Evolutionary conservation across 2,329 filamentous ascomycete genomes (phyloP).

Genomic region (Ilyonectria sp.): DNA sequence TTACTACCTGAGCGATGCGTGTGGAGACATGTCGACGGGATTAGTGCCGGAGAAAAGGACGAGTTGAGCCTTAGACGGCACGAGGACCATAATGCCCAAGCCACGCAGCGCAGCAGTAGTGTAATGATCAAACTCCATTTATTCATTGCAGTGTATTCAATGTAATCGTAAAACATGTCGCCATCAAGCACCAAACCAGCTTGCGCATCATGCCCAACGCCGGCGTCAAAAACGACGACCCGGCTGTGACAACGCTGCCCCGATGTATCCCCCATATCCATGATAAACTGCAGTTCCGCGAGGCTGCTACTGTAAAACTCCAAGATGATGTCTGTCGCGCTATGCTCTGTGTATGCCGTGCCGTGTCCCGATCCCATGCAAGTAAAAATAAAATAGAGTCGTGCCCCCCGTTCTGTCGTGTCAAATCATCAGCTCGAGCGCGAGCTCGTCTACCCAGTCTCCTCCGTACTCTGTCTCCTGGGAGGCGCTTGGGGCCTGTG

Average conservation of each 20-base stretch:
- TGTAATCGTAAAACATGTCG: not conserved
- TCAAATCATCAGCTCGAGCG: conserved; percentile 50
- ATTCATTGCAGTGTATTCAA: not conserved
- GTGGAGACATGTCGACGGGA: not conserved
- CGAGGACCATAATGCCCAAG: not conserved
- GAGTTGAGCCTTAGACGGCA: not conserved
- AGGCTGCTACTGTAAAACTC: not conserved
- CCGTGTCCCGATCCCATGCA: conserved; percentile 1
- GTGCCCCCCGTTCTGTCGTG: conserved; percentile 11
- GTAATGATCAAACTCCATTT: not conserved
- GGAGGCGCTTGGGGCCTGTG: conserved; percentile 43
- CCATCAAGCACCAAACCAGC: too few relatives aligned
- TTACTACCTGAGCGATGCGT: too few relatives aligned
- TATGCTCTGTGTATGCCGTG: not conserved
- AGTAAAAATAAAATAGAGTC: conserved; percentile 2
- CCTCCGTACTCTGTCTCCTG: conserved; percentile 59
- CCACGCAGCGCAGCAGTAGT: not conserved
- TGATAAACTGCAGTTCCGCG: not conserved
- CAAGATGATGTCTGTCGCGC: not conserved
- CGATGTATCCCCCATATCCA: not conserved
- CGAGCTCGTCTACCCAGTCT: conserved; percentile 57
- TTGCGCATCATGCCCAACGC: too few relatives aligned
- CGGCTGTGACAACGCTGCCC: not conserved
- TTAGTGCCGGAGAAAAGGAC: not conserved
- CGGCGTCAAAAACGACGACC: too few relatives aligned